phyloP scores from a whole-genome alignment of 257 asterid genomes.

The Scutellaria minor region DNA sequence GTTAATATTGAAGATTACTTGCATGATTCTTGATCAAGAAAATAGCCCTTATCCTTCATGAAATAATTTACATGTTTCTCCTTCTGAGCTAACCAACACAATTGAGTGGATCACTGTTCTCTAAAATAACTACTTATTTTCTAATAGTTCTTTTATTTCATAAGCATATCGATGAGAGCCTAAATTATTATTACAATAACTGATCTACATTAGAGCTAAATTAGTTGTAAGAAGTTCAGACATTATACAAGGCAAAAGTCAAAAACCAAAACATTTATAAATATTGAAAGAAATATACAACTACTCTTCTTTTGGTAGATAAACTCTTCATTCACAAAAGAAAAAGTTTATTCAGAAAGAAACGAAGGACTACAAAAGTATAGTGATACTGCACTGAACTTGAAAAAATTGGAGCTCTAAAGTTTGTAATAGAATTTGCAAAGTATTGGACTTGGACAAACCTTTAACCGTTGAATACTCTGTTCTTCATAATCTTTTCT shows the following conservation, averaged over 20 bases:
- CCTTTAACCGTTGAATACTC: constrained; percentile 56
- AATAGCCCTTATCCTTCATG: background rate
- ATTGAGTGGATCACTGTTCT: background rate
- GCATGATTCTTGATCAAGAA: constrained; percentile 22
- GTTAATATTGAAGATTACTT: background rate
- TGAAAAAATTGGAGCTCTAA: background rate
- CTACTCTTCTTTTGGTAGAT: constrained; percentile 2
- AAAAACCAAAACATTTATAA: background rate
- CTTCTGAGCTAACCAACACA: background rate
- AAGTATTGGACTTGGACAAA: constrained; percentile 17
- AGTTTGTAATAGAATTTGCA: constrained; percentile 14
- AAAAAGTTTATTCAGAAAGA: background rate
- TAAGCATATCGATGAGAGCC: background rate
- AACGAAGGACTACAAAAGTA: constrained; percentile 12
- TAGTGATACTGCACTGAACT: background rate
- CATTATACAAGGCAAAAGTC: background rate
- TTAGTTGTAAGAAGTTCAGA: background rate
- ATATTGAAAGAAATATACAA: background rate
- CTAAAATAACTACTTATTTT: background rate
- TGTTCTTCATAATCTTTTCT: constrained; percentile 69
- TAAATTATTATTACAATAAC: background rate
- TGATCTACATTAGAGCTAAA: background rate
- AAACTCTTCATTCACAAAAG: constrained; percentile 10
- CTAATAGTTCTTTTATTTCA: background rate
- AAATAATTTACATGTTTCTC: background rate